Conservation (phyloP, 768 basidiomycete genomes). For the Strobilomyces dryophilus region DNA sequence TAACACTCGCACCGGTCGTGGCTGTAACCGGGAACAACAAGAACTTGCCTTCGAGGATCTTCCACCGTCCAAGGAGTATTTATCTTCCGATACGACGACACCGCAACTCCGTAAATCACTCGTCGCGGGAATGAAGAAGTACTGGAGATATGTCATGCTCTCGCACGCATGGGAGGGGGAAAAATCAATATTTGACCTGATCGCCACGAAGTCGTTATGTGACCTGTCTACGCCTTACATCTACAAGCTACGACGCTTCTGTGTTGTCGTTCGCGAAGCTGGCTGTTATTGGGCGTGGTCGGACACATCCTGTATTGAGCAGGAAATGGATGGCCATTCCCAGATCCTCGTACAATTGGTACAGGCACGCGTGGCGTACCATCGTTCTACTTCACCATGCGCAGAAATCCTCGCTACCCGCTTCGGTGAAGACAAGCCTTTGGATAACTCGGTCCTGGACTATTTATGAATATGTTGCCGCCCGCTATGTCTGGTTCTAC, state of each 20-base stretch:
- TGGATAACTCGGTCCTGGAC: constrained; percentile 1
- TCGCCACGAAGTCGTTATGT: not conserved
- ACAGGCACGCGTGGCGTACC: not conserved
- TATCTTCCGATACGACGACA: no score
- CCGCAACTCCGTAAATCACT: no score
- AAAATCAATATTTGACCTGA: no score
- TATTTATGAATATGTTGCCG: not conserved
- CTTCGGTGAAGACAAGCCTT: not conserved
- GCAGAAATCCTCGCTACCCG: not conserved
- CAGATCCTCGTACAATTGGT: not conserved
- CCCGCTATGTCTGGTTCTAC: not conserved
- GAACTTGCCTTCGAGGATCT: no score
- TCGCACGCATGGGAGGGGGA: no score
- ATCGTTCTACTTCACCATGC: not conserved
- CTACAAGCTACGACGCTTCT: not conserved
- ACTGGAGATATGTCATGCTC: no score
- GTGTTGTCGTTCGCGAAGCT: not conserved
- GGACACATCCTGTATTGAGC: not conserved
- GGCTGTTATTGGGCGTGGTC: constrained; percentile 1
- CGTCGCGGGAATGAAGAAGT: no score
- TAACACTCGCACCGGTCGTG: no score
- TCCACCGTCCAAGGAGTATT: no score
- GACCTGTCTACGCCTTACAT: not conserved
- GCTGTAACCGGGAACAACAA: no score
- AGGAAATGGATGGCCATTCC: not conserved